These are phyloP conservation scores for Mollisiaceae sp. DNA, from an alignment of 2,329 filamentous ascomycete genomes.

Conservation along the genomic window DNA sequence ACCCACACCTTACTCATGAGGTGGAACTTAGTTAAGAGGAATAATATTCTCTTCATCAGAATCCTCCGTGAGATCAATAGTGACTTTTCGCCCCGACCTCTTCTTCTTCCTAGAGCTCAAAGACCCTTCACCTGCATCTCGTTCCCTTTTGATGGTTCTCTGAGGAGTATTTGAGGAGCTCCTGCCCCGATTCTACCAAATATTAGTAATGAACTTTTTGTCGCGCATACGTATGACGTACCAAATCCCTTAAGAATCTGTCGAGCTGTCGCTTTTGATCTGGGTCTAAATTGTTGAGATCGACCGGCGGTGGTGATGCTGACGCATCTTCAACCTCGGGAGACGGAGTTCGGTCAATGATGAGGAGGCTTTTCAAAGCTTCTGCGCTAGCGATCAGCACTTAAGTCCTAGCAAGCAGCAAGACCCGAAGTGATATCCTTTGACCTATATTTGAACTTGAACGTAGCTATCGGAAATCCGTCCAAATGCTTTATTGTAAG, in stretches of 20 bases:
- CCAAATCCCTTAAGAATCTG: neutral
- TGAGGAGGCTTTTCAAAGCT: constrained; percentile 31
- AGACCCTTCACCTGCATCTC: constrained; percentile 9
- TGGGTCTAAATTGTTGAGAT: constrained; percentile 2
- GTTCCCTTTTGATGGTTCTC: constrained; percentile 19
- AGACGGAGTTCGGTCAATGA: constrained; percentile 30
- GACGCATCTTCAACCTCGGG: constrained; percentile 18
- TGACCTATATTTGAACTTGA: constrained; percentile 39
- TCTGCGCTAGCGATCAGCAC: constrained; percentile 16
- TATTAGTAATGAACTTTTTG: neutral
- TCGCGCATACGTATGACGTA: neutral
- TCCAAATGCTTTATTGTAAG: constrained; percentile 15
- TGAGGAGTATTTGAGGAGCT: neutral
- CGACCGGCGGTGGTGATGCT: neutral
- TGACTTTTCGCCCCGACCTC: constrained; percentile 22
- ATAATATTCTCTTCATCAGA: constrained; percentile 10
- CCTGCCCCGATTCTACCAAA: neutral
- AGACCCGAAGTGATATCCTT: constrained; percentile 20
- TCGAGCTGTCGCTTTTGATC: neutral
- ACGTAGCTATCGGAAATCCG: constrained; percentile 27
- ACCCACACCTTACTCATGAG: neutral
- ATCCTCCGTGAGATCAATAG: constrained; percentile 27
- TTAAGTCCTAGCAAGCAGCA: neutral
- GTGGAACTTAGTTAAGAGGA: neutral
- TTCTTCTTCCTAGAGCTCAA: constrained; percentile 1